A percentile compares a stretch with the other conserved stretches of the same genome.
Conservation (phyloP, 176 grass and related monocot genomes). For the Lolium perenne region DNA sequence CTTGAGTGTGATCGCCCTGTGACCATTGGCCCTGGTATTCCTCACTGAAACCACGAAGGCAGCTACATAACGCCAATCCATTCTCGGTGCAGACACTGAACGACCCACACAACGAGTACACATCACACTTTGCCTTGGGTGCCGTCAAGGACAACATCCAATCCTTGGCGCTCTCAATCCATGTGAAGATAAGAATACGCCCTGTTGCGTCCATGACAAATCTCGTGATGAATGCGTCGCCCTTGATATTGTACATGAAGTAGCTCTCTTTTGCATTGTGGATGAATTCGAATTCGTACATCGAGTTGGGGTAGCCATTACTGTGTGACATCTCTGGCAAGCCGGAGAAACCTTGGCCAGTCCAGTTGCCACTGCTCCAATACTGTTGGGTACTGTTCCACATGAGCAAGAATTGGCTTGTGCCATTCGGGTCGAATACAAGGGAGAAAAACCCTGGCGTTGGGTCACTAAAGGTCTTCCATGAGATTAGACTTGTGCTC, state of each 20-base stretch:
- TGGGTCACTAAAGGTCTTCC: slow-evolving; percentile 43
- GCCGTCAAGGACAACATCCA: background rate
- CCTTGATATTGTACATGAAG: background rate
- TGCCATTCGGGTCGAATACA: slow-evolving; percentile 30
- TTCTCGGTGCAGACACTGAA: slow-evolving; percentile 28
- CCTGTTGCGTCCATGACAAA: slow-evolving; percentile 23
- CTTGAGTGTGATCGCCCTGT: background rate
- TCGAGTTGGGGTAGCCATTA: slow-evolving; percentile 24
- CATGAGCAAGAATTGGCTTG: slow-evolving; percentile 20
- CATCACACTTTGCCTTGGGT: slow-evolving; percentile 26
- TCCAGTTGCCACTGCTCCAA: slow-evolving; percentile 47
- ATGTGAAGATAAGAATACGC: background rate
- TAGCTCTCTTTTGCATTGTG: slow-evolving; percentile 1
- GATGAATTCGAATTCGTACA: background rate
- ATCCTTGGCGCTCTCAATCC: background rate
- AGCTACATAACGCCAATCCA: slow-evolving; percentile 26
- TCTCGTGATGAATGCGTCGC: background rate
- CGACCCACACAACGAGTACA: slow-evolving; percentile 25
- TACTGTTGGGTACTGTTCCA: slow-evolving; percentile 47
- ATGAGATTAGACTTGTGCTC: background rate
- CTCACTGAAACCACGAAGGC: slow-evolving; percentile 35
- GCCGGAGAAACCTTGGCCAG: background rate
- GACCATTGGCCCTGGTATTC: slow-evolving; percentile 13
- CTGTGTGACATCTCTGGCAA: background rate
- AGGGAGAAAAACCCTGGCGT: slow-evolving; percentile 37